Conservation (phyloP, 164 flowering plant species). For the Nymphaea thermarum region DNA sequence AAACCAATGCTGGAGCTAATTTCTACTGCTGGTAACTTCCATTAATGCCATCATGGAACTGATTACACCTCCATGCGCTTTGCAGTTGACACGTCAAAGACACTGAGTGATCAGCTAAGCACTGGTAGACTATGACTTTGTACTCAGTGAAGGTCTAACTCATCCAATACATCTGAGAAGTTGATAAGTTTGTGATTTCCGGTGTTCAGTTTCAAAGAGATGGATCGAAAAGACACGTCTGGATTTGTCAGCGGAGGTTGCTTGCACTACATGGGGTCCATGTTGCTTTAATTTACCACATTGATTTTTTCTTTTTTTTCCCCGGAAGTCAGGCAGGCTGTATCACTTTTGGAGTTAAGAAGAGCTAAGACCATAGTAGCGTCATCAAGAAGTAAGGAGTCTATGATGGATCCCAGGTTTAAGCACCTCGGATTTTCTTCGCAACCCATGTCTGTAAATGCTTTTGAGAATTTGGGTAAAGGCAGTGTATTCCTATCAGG, state of each 20-base stretch:
- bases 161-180: not conserved
- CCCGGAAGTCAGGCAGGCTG: constrained; percentile 59
- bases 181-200: constrained; percentile 3
- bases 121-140: constrained; percentile 24
- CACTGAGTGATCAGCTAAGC: constrained; percentile 1
- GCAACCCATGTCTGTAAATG: constrained; percentile 26
- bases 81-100: not conserved
- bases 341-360: constrained; percentile 11
- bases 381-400: constrained; percentile 8
- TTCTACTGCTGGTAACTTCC: not conserved
- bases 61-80: not conserved
- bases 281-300: constrained; percentile 17
- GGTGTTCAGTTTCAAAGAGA: constrained; percentile 17
- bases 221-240: constrained; percentile 95
- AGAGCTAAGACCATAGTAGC: constrained; percentile 14
- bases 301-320: constrained; percentile 17
- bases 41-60: not conserved
- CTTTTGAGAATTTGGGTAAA: constrained; percentile 39
- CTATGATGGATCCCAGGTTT: constrained; percentile 44
- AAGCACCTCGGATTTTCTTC: constrained; percentile 31
- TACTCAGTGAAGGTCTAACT: constrained; percentile 6
- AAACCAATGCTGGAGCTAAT: no score
- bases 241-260: constrained; percentile 98
- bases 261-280: constrained; percentile 6
- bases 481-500: constrained; percentile 15